phyloP scores from a whole-genome alignment of 805 yeast species.

The Ogataea henricii region DNA sequence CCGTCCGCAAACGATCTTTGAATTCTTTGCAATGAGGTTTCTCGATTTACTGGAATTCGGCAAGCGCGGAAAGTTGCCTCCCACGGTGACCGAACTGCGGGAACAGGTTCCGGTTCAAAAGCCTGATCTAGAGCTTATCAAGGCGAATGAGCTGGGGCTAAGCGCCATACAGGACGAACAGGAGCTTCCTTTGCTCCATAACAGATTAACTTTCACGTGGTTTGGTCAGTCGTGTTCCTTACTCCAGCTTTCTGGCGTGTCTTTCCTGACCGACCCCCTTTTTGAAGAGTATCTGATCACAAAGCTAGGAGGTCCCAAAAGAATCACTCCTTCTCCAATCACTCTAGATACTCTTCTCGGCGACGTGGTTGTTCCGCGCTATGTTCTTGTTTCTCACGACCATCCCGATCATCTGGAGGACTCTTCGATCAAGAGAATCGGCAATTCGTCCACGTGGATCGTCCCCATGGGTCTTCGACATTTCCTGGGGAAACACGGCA shows the following conservation, averaged over 20 bases:
- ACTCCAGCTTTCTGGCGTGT: constrained; percentile 69
- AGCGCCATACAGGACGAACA: constrained; percentile 5
- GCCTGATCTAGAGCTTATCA: constrained; percentile 55
- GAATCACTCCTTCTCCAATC: constrained; percentile 81
- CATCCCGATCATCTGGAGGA: constrained; percentile 94
- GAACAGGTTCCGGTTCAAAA: constrained; percentile 56
- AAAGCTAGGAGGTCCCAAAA: constrained; percentile 72
- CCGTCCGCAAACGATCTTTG: constrained; percentile 85
- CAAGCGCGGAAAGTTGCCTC: constrained; percentile 62
- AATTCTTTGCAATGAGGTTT: constrained; percentile 73
- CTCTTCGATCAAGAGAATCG: constrained; percentile 53
- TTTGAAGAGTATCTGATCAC: constrained; percentile 66
- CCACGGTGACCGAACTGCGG: constrained; percentile 46
- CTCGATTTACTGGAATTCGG: constrained; percentile 65
- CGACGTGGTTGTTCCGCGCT: constrained; percentile 56
- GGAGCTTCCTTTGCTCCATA: constrained; percentile 37
- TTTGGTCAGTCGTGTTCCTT: constrained; percentile 88
- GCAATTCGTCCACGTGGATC: constrained; percentile 72
- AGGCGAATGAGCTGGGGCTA: constrained; percentile 22
- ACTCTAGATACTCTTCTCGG: constrained; percentile 50
- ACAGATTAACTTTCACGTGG: constrained; percentile 79
- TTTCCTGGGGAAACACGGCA: constrained; percentile 59
- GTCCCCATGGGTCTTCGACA: constrained; percentile 80
- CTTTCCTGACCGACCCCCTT: constrained; percentile 83
- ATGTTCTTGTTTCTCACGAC: constrained; percentile 84